These are phyloP conservation scores for Kluyveromyces aestuarii DNA, from an alignment of 805 yeast species.

Conservation along the genomic window DNA sequence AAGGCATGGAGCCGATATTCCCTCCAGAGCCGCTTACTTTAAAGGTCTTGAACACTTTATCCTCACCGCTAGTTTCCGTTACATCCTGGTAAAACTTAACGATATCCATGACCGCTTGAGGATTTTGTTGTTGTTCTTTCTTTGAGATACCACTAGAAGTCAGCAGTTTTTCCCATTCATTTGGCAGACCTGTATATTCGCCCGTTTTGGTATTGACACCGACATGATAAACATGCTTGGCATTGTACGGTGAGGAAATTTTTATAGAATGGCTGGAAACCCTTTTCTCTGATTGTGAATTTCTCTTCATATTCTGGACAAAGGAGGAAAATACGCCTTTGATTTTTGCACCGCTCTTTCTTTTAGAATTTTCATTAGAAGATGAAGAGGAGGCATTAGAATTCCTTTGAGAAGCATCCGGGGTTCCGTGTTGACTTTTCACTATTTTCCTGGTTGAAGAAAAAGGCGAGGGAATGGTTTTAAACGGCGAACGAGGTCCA, in stretches of 20 bases:
- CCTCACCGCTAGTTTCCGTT: conserved; percentile 33
- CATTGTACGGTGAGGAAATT: conserved; percentile 87
- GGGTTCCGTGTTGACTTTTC: not conserved
- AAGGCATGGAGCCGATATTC: conserved; percentile 21
- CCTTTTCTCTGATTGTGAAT: conserved; percentile 29
- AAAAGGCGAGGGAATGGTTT: conserved; percentile 5
- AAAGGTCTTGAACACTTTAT: conserved; percentile 33
- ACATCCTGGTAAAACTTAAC: conserved; percentile 74
- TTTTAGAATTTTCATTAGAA: conserved; percentile 26
- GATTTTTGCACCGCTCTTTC: conserved; percentile 38
- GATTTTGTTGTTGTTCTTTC: conserved; percentile 83
- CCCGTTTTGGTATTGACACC: conserved; percentile 82
- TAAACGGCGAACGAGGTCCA: conserved; percentile 6
- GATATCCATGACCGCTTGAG: conserved; percentile 88
- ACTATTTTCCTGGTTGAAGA: conserved; percentile 2
- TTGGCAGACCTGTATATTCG: conserved; percentile 84
- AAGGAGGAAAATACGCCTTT: conserved; percentile 50
- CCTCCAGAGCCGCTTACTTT: conserved; percentile 21
- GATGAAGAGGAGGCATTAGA: conserved; percentile 5
- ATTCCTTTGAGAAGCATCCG: conserved; percentile 3
- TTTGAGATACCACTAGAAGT: conserved; percentile 81
- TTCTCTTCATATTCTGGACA: conserved; percentile 26
- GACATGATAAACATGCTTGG: conserved; percentile 87
- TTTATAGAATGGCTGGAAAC: conserved; percentile 34
- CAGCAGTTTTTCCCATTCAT: conserved; percentile 81